A percentile compares a stretch with the other conserved stretches of the same genome.
phyloP scores from a whole-genome alignment of 306 rosid genomes.

The Dicorynia guianensis region DNA sequence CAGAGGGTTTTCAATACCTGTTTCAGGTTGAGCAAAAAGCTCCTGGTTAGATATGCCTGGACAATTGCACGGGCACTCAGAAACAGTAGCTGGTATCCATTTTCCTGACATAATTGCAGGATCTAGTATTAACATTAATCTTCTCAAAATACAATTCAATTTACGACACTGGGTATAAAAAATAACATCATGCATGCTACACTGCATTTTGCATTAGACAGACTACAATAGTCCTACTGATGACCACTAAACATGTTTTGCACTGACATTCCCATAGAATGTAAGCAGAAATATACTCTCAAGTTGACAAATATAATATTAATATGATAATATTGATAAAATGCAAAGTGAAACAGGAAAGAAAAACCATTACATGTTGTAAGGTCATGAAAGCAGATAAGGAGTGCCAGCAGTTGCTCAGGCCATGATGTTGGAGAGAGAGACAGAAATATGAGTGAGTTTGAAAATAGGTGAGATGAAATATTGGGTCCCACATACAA shows the following conservation, averaged over 20 bases:
- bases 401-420: too few relatives aligned
- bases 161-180: not conserved
- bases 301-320: not conserved
- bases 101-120: conserved; percentile 68
- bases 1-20: conserved; percentile 59
- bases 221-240: conserved; percentile 3
- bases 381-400: conserved; percentile 3
- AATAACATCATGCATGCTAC: conserved; percentile 20
- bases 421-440: too few relatives aligned
- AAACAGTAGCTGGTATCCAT: conserved; percentile 97
- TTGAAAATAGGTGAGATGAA: too few relatives aligned
- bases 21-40: conserved; percentile 77
- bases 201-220: conserved; percentile 35
- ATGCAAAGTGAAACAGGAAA: conserved; percentile 14
- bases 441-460: too few relatives aligned
- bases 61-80: conserved; percentile 99
- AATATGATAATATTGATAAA: conserved; percentile 5
- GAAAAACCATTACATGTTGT: not conserved
- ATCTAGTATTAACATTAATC: conserved; percentile 36
- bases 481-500: too few relatives aligned
- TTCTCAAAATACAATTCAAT: conserved; percentile 29
- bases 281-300: conserved; percentile 16
- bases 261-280: conserved; percentile 24
- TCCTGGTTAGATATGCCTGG: conserved; percentile 95
- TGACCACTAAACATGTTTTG: conserved; percentile 27